Conservation (phyloP, 2,329 filamentous ascomycete genomes). For the Aspergillus ibericus region DNA sequence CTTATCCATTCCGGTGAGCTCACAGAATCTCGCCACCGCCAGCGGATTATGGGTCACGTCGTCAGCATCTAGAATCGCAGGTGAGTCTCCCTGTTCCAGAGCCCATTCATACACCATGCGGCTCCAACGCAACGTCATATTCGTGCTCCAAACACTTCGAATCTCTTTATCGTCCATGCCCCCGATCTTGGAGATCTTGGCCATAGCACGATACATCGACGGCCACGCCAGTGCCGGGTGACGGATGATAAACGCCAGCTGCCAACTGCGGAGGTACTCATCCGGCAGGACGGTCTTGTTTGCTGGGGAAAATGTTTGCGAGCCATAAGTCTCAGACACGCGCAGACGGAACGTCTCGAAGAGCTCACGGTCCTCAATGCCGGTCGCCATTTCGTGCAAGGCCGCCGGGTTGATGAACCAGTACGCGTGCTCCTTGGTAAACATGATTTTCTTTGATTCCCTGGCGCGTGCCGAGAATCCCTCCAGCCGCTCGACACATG, state of each 20-base stretch:
- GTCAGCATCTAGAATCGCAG: constrained; percentile 40
- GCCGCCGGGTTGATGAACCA: constrained; percentile 24
- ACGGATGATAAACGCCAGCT: constrained; percentile 39
- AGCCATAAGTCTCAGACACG: not conserved
- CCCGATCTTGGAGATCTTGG: constrained; percentile 17
- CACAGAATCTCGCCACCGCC: constrained; percentile 30
- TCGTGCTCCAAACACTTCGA: constrained; percentile 14
- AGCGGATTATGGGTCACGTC: constrained; percentile 37
- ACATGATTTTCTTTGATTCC: constrained; percentile 27
- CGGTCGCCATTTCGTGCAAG: not conserved
- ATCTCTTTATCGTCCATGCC: constrained; percentile 19
- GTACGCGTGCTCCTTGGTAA: constrained; percentile 38
- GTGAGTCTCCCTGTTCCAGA: constrained; percentile 21
- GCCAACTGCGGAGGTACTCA: constrained; percentile 35
- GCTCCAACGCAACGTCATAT: constrained; percentile 33
- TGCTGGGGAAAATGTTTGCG: constrained; percentile 1
- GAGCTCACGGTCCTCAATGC: constrained; percentile 1
- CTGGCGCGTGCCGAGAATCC: constrained; percentile 21
- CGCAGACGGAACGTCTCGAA: constrained; percentile 12
- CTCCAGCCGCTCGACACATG: constrained; percentile 27
- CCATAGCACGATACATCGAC: constrained; percentile 37
- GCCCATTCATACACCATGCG: constrained; percentile 40
- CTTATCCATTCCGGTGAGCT: constrained; percentile 35
- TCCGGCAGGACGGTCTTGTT: constrained; percentile 40
- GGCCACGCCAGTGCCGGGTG: constrained; percentile 43